Conservation (phyloP, 495 filamentous ascomycete species). For the Patellaria atrata region DNA sequence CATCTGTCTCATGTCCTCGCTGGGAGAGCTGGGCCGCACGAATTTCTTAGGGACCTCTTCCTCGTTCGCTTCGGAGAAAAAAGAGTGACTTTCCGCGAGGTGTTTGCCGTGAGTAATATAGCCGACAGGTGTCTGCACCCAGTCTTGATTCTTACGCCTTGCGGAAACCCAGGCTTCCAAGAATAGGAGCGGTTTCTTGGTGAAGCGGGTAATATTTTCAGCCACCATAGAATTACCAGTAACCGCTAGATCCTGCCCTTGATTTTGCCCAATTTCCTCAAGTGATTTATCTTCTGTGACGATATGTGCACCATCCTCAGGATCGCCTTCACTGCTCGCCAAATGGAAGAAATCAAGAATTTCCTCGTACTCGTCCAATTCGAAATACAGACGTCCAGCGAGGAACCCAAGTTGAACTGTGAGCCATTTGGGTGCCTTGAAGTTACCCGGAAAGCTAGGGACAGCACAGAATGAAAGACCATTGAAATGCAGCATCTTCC, state of each 20-base stretch:
- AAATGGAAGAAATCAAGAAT: slow-evolving; percentile 21
- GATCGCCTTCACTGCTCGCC: too few relatives aligned
- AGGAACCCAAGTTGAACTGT: slow-evolving; percentile 41
- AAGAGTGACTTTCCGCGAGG: slow-evolving; percentile 31
- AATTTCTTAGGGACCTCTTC: too few relatives aligned
- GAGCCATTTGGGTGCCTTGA: slow-evolving; percentile 32
- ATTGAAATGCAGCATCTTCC: slow-evolving; percentile 40
- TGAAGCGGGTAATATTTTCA: slow-evolving; percentile 14
- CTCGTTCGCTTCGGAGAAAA: too few relatives aligned
- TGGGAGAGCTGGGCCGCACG: too few relatives aligned
- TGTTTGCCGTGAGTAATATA: slow-evolving; percentile 34
- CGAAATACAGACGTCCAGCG: slow-evolving; percentile 41
- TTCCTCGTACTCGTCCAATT: slow-evolving; percentile 28
- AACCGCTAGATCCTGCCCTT: neutral
- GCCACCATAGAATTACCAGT: neutral
- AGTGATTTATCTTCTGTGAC: too few relatives aligned
- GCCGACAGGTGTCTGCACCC: slow-evolving; percentile 42
- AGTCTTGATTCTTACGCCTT: slow-evolving; percentile 37
- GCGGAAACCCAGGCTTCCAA: slow-evolving; percentile 38
- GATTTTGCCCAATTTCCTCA: slow-evolving; percentile 7
- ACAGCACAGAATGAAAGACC: slow-evolving; percentile 33
- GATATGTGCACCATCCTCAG: too few relatives aligned
- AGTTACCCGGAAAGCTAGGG: slow-evolving; percentile 28
- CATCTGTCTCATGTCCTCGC: too few relatives aligned
- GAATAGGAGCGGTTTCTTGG: slow-evolving; percentile 27